phyloP scores from a whole-genome alignment of 2,329 filamentous ascomycete species.

The Penicillium sp. region DNA sequence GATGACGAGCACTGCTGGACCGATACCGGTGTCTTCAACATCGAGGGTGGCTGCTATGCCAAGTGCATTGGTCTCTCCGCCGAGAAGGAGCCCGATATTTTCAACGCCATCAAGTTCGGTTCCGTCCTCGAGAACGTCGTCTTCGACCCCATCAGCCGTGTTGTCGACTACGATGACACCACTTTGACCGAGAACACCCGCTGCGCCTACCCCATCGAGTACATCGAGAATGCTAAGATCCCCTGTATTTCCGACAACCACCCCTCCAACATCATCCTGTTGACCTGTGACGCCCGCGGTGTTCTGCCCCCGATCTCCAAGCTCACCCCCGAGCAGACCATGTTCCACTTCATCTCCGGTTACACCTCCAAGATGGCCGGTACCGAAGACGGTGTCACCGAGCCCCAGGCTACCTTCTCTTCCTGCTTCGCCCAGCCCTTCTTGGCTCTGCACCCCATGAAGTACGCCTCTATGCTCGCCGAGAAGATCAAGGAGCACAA shows the following conservation, averaged over 20 bases:
- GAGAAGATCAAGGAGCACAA: conserved; percentile 96
- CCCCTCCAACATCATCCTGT: conserved; percentile 95
- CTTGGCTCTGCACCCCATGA: conserved; percentile 98
- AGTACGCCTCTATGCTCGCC: conserved; percentile 96
- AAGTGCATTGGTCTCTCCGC: conserved; percentile 96
- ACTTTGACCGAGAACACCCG: conserved; percentile 98
- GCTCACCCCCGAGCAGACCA: conserved; percentile 89
- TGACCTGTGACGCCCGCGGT: conserved; percentile 96
- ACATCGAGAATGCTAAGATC: conserved; percentile 98
- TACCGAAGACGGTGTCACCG: conserved; percentile 93
- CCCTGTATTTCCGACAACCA: conserved; percentile 84
- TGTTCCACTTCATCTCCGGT: conserved; percentile 99
- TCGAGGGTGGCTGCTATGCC: conserved; percentile 98
- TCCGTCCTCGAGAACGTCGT: conserved; percentile 98
- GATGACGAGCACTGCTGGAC: conserved; percentile 99
- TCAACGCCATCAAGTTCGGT: conserved; percentile 90
- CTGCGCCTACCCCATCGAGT: conserved; percentile 98
- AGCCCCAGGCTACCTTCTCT: conserved; percentile 98
- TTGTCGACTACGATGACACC: conserved; percentile 91
- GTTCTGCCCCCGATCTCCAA: conserved; percentile 98
- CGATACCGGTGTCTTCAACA: conserved; percentile 97
- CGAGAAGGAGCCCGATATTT: conserved; percentile 99
- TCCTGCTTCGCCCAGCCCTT: conserved; percentile 99
- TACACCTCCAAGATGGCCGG: conserved; percentile 99
- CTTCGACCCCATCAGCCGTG: conserved; percentile 84